Conservation (phyloP, 108 stramenopile genomes). For the Nannochloropsis salina region DNA sequence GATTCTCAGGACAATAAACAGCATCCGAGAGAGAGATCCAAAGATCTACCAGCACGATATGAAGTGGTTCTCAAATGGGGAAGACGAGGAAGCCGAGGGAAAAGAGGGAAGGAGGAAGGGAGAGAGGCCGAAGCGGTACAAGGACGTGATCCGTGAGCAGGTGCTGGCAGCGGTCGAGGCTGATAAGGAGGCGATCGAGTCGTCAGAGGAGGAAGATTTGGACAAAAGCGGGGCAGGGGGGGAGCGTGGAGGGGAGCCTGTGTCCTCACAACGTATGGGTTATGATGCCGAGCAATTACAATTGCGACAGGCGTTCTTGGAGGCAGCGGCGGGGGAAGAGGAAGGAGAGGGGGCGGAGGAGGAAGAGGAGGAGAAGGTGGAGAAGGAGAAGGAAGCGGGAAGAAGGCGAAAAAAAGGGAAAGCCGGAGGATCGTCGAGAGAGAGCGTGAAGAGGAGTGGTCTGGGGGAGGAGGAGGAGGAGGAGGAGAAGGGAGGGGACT, state of each 20-base stretch:
- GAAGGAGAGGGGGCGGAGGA: conserved; percentile 20
- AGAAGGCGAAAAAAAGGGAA: conserved; percentile 66
- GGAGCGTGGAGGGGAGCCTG: conserved; percentile 30
- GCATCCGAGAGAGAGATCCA: conserved; percentile 27
- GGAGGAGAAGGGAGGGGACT: conserved; percentile 11
- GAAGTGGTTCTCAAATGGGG: conserved; percentile 25
- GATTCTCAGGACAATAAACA: background rate
- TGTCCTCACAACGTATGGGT: conserved; percentile 54
- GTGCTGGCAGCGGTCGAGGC: conserved; percentile 63
- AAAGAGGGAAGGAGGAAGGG: conserved; percentile 16
- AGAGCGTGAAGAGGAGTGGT: background rate
- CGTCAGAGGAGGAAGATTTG: background rate
- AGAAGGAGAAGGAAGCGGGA: conserved; percentile 35
- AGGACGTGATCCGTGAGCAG: conserved; percentile 91
- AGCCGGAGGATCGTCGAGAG: conserved; percentile 58
- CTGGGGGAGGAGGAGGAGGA: background rate
- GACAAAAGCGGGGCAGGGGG: conserved; percentile 22
- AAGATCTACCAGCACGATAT: conserved; percentile 35
- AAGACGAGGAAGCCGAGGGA: conserved; percentile 17
- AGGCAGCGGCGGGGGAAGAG: conserved; percentile 54
- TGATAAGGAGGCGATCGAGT: conserved; percentile 62
- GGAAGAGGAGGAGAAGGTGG: conserved; percentile 28
- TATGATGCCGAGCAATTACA: conserved; percentile 85
- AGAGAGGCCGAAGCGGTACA: conserved; percentile 57
- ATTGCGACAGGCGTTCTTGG: conserved; percentile 72